Base-by-base conservation (phyloP, 1,284 basidiomycete species). In the Phylloporus sp. region DNA sequence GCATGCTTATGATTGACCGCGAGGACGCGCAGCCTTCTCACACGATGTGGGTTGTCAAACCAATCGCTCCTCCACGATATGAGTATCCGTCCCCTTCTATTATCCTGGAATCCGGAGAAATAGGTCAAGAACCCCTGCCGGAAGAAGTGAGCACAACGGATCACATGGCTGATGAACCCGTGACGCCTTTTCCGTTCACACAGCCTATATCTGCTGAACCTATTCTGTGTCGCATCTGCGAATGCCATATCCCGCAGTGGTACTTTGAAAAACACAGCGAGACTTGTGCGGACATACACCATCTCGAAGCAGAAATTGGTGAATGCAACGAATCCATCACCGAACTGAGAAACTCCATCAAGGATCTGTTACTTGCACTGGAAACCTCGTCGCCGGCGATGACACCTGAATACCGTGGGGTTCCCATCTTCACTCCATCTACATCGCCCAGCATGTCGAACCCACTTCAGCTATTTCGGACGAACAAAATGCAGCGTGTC, bases 221-320 rank as follows among this genome's bases (percentile, higher is more conserved):
- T n/a, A 92, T 99, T 46, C 84, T 99, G 24, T 99, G 98, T 80
- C 94, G 98, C 54, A 99, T 99, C 68, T 99, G 98, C 82, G 98
- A 99, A 79, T 90, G 93, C 72, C 91, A 94, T 71, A 92, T 99
- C 60, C 96, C 98, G 3, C 93, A 97, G 63, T 99, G 98, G 96
- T 99, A 97, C 82, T 99, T 99, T 75, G 98, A 98, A 80, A 98
- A 98, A 81, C 98, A 99, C 82, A 98, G 96, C 83, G 98, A 99
- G 80, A 99, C 97, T 15, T 99, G 98, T 76, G 95, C 91, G 71
- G 98, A 98, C 79, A 92, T 95, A 2, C 98, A 99, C 78, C 90
- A 95, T 51, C 84, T 99, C 66, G 98, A 99, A 78, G 95, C 97
- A 47, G 96, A 98, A 78, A 96, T 99, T 66, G 82, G 86, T 34